A percentile compares a stretch with the other conserved stretches of the same genome.
Conservation (phyloP, 148 eudicot species). For the Euryodendron excelsum region DNA sequence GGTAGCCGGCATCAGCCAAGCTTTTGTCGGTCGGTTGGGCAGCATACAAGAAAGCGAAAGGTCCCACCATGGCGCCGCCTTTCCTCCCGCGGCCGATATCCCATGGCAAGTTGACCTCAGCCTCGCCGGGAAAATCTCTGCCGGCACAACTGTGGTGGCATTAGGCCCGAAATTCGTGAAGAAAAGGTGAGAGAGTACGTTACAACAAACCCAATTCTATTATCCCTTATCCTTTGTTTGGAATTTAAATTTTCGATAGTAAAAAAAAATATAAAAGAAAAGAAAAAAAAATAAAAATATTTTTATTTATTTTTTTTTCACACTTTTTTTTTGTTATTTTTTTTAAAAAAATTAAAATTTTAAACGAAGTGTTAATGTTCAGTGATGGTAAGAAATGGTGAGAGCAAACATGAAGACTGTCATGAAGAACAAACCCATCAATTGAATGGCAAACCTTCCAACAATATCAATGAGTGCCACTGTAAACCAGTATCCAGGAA, state of each 20-base stretch:
- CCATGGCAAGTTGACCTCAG: conserved; percentile 64
- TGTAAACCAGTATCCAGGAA: conserved; percentile 79
- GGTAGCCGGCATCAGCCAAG: conserved; percentile 45
- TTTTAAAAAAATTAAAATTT: no score
- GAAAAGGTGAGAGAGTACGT: conserved; percentile 59
- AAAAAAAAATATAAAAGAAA: no score
- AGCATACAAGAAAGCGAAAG: conserved; percentile 55
- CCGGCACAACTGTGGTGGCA: conserved; percentile 63
- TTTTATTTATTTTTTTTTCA: no score
- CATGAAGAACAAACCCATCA: conserved; percentile 74
- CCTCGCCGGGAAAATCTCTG: conserved; percentile 62
- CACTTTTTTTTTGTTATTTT: no score
- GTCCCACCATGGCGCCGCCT: conserved; percentile 59
- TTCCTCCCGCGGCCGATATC: conserved; percentile 64
- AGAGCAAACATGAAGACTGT: conserved; percentile 77
- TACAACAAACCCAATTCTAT: conserved; percentile 52
- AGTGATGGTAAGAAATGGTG: conserved; percentile 56
- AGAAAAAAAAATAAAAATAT: no score
- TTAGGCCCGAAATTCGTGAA: conserved; percentile 69
- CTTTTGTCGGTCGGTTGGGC: conserved; percentile 35
- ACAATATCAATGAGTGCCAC: conserved; percentile 59
- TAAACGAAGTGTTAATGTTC: no score
- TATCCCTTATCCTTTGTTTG: no score
- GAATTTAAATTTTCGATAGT: no score
- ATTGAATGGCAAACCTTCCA: conserved; percentile 56